Percentiles rank a stretch among this genome's conserved stretches.
Conservation (phyloP, 176 grass and related monocot species). For the Zea luxurians region DNA sequence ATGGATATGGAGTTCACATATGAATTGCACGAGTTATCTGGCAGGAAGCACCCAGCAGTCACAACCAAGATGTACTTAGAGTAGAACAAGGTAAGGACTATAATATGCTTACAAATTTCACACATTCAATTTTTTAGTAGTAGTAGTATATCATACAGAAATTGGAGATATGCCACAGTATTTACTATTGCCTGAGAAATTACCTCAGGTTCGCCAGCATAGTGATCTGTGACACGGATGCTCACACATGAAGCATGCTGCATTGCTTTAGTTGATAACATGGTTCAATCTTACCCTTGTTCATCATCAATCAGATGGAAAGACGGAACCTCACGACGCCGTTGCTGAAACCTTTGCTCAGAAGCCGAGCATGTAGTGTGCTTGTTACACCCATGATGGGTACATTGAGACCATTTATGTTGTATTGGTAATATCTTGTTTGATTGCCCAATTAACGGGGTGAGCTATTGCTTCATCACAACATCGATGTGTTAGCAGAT, state of each 20-base stretch:
- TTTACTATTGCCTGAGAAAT: not conserved
- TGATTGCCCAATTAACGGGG: no score
- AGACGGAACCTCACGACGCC: not conserved
- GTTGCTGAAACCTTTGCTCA: no score
- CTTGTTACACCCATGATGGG: no score
- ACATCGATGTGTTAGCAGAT: no score
- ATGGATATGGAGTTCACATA: constrained; percentile 89
- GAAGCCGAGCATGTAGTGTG: no score
- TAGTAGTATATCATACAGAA: not conserved
- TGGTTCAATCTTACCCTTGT: not conserved
- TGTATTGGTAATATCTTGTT: no score
- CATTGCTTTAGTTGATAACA: not conserved
- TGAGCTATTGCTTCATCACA: no score
- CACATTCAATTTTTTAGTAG: not conserved
- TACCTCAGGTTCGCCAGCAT: not conserved
- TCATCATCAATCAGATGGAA: not conserved
- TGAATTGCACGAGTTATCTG: constrained; percentile 71
- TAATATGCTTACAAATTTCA: not conserved
- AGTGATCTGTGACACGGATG: not conserved
- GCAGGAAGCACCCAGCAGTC: constrained; percentile 59
- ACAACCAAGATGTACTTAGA: constrained; percentile 73
- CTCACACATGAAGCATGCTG: not conserved
- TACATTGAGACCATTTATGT: no score
- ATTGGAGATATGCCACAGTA: not conserved
- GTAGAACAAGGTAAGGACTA: constrained; percentile 51